Conservation (phyloP, 805 yeast genomes). For the Candida nitratophila region DNA sequence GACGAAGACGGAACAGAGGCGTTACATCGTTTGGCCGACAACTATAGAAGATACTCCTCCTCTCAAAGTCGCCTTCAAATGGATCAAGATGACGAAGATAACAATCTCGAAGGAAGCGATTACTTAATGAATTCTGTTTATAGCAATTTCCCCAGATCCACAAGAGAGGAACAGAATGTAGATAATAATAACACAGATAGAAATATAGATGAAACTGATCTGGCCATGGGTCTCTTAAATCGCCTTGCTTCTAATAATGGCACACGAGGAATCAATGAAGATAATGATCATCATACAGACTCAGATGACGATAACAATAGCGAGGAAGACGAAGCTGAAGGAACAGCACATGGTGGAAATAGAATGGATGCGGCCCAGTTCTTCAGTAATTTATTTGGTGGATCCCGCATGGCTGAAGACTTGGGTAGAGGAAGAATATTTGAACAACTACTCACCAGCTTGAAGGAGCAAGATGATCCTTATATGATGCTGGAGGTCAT, state of each 20-base stretch:
- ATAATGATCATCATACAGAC: conserved; percentile 9
- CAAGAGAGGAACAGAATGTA: no score
- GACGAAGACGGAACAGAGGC: conserved; percentile 24
- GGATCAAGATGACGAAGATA: conserved; percentile 14
- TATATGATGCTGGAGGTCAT: conserved; percentile 56
- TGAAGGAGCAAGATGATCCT: conserved; percentile 46
- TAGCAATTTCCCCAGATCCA: not conserved
- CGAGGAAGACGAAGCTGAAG: conserved; percentile 10
- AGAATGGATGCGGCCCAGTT: conserved; percentile 16
- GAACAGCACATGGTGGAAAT: conserved; percentile 10
- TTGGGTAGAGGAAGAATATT: conserved; percentile 10
- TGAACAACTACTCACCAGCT: conserved; percentile 26
- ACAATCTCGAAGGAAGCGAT: conserved; percentile 5
- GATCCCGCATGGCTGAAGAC: conserved; percentile 8
- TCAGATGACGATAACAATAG: conserved; percentile 2
- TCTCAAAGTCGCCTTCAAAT: conserved; percentile 7
- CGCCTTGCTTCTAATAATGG: no score
- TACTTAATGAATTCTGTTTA: not conserved
- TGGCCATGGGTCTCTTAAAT: no score
- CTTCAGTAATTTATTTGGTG: conserved; percentile 23
- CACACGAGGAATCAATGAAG: no score
- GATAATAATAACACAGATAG: conserved; percentile 4
- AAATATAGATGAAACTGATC: no score
- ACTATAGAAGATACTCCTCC: conserved; percentile 28
- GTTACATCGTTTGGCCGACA: conserved; percentile 33